These are phyloP conservation scores for Pichia sp. DNA, from an alignment of 1,139 yeast genomes.

Conservation along the genomic window DNA sequence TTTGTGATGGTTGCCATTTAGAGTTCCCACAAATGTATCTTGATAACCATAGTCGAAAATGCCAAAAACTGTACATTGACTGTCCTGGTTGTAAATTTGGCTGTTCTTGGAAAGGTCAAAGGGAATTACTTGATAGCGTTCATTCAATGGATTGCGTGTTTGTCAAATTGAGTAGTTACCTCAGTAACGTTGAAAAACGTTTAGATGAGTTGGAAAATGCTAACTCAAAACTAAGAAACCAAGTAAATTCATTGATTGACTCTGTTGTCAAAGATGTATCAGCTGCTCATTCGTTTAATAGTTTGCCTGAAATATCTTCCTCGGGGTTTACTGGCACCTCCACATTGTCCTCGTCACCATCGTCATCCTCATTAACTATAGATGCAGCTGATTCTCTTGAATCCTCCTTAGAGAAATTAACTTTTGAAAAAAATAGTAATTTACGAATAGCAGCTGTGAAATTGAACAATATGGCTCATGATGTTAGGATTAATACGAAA, in stretches of 20 bases:
- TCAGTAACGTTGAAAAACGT: conserved; percentile 28
- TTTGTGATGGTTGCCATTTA: conserved; percentile 30
- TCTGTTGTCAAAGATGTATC: too few relatives aligned
- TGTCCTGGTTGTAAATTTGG: conserved; percentile 33
- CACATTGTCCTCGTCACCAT: too few relatives aligned
- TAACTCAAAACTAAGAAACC: conserved; percentile 32
- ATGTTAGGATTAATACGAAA: too few relatives aligned
- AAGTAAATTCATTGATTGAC: conserved; percentile 41
- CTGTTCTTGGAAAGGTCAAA: conserved; percentile 35
- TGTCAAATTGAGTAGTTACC: conserved; percentile 28
- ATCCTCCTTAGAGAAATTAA: too few relatives aligned
- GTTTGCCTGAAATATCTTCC: too few relatives aligned
- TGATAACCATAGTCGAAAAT: conserved; percentile 28
- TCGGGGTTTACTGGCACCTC: too few relatives aligned
- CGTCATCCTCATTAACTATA: too few relatives aligned
- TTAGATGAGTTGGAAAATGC: conserved; percentile 31
- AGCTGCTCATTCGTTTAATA: too few relatives aligned
- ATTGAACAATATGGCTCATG: too few relatives aligned
- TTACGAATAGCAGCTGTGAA: too few relatives aligned
- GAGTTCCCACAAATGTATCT: conserved; percentile 26
- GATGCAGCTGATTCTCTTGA: too few relatives aligned
- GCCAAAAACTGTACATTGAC: conserved; percentile 29
- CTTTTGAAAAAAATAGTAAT: too few relatives aligned
- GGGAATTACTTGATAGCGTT: conserved; percentile 25
- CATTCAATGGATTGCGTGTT: conserved; percentile 33